Conservation (phyloP, 1,284 basidiomycete species). For the Lentinula novae-zelandiae region DNA sequence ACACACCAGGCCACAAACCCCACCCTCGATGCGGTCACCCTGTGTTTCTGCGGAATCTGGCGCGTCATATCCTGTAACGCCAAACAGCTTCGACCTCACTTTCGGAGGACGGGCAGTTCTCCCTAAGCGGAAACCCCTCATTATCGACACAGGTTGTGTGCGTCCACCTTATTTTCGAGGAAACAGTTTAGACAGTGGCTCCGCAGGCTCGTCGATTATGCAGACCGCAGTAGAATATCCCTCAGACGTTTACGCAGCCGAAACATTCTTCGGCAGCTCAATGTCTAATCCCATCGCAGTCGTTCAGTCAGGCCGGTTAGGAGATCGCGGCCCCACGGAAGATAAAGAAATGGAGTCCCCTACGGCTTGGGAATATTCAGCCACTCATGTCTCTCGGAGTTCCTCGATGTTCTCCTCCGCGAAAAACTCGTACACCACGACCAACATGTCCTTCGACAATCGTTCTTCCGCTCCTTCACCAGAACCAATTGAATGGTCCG, state of each 20-base stretch:
- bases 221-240: slow-evolving; percentile 65
- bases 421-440: slow-evolving; percentile 25
- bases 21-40: slow-evolving; percentile 25
- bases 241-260: slow-evolving; percentile 43
- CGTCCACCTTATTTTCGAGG: slow-evolving; percentile 51
- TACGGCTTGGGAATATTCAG: slow-evolving; percentile 33
- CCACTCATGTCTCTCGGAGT: slow-evolving; percentile 31
- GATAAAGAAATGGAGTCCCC: slow-evolving; percentile 47
- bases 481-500: slow-evolving; percentile 29
- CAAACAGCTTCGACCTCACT: slow-evolving; percentile 43
- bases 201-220: slow-evolving; percentile 59
- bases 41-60: slow-evolving; percentile 31
- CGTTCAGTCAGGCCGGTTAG: slow-evolving; percentile 32
- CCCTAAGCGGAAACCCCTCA: slow-evolving; percentile 40
- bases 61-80: slow-evolving; percentile 45
- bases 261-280: slow-evolving; percentile 31
- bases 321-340: slow-evolving; percentile 30
- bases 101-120: slow-evolving; percentile 33
- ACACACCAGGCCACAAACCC: slow-evolving; percentile 28
- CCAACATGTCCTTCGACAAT: slow-evolving; percentile 27
- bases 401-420: slow-evolving; percentile 32
- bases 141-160: slow-evolving; percentile 56
- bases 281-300: slow-evolving; percentile 37
- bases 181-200: slow-evolving; percentile 46
- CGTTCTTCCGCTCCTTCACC: slow-evolving; percentile 38